These are phyloP conservation scores for Odontarrhena argentea DNA, from an alignment of 345 rosid species.

Conservation along the genomic window DNA sequence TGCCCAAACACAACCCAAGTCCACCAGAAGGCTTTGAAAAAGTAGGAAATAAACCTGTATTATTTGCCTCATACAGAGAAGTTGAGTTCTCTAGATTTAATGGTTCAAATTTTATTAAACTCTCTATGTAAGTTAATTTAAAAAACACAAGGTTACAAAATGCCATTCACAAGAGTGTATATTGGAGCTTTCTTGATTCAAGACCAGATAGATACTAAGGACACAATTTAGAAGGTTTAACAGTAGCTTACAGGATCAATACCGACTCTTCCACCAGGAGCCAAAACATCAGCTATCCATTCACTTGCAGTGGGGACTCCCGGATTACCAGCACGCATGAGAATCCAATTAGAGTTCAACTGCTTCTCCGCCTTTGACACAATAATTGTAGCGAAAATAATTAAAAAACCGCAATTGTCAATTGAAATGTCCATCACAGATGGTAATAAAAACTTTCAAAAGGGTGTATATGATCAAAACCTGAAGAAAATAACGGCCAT, in stretches of 20 bases:
- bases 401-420: slow-evolving; percentile 13
- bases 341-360: slow-evolving; percentile 76
- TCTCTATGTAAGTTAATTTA: slow-evolving; percentile 3
- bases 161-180: background rate
- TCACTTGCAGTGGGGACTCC: slow-evolving; percentile 87
- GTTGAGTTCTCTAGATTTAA: background rate
- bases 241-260: slow-evolving; percentile 85
- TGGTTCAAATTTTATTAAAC: background rate
- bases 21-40: slow-evolving; percentile 2
- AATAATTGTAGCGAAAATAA: background rate
- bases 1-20: background rate
- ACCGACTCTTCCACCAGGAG: slow-evolving; percentile 88
- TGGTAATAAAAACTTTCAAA: background rate
- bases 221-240: slow-evolving; percentile 37
- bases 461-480: slow-evolving; percentile 40
- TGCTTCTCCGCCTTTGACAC: slow-evolving; percentile 81
- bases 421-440: background rate
- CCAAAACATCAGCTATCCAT: slow-evolving; percentile 84
- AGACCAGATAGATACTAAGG: background rate
- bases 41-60: background rate
- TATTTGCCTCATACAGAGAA: background rate
- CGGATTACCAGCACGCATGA: slow-evolving; percentile 91
- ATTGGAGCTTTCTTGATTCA: slow-evolving; percentile 2
- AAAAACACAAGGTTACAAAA: background rate
- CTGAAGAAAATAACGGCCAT: slow-evolving; percentile 98